A percentile compares a stretch with the other conserved stretches of the same genome.
Evolutionary conservation across 2,329 filamentous ascomycete genomes (phyloP).

Genomic region (Colletotrichum filicis): DNA sequence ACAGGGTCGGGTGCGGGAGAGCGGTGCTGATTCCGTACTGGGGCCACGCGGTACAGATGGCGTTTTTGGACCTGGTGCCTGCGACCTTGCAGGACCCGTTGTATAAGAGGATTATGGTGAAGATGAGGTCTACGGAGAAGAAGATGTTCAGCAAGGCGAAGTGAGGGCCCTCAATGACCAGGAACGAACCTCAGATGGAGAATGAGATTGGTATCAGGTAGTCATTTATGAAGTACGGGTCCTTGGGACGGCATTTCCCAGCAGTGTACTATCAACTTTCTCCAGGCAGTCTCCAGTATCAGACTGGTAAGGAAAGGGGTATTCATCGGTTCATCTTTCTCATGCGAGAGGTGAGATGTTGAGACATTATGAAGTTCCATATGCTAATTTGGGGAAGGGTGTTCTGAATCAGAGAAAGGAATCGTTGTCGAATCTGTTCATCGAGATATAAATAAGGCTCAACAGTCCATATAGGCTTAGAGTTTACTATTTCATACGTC

Average conservation of each 20-base stretch:
- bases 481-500: not conserved
- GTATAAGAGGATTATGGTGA: not conserved
- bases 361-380: too few species aligned
- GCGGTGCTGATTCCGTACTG: constrained; percentile 23
- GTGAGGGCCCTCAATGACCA: not conserved
- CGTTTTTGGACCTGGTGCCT: constrained; percentile 14
- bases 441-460: not conserved
- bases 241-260: too few species aligned
- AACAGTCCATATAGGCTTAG: not conserved
- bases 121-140: constrained; percentile 19
- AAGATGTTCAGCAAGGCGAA: constrained; percentile 11
- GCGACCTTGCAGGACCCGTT: constrained; percentile 9
- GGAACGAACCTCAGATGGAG: not conserved
- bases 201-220: too few species aligned
- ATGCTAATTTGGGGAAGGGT: too few species aligned
- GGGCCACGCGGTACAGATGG: constrained; percentile 17
- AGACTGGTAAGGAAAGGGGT: too few species aligned
- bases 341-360: too few species aligned
- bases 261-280: too few species aligned
- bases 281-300: too few species aligned
- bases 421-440: too few species aligned
- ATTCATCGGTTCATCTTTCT: too few species aligned
- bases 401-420: too few species aligned
- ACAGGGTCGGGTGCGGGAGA: constrained; percentile 29
- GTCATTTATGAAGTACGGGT: too few species aligned